A percentile compares a stretch with the other conserved stretches of the same genome.
These are phyloP conservation scores for Thraustotheca clavata DNA, from an alignment of 352 stramenopile species.

Conservation along the genomic window DNA sequence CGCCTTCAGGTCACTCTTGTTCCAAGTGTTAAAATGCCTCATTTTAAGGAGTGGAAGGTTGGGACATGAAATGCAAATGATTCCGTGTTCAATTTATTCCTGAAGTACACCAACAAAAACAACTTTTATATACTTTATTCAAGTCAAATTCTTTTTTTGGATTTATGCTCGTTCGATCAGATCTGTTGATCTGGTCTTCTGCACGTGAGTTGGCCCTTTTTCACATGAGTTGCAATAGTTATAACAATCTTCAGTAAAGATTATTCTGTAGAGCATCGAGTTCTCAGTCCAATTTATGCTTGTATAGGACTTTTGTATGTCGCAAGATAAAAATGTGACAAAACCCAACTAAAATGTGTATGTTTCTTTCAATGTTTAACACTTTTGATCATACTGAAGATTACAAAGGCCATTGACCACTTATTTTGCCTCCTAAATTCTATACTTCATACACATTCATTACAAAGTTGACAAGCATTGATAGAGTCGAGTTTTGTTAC, in stretches of 20 bases:
- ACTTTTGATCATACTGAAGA: too few species aligned
- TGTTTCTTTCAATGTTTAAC: too few species aligned
- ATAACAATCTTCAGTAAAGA: not conserved
- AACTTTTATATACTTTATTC: not conserved
- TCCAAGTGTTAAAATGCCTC: not conserved
- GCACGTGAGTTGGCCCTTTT: too few species aligned
- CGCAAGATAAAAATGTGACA: too few species aligned
- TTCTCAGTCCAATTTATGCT: not conserved
- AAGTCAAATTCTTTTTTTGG: constrained; percentile 5
- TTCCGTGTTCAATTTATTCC: not conserved
- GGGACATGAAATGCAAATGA: not conserved
- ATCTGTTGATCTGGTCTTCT: not conserved
- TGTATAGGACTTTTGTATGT: not conserved
- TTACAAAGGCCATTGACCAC: too few species aligned
- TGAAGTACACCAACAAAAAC: not conserved
- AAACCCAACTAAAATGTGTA: too few species aligned
- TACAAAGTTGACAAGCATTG: too few species aligned
- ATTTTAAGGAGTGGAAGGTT: not conserved
- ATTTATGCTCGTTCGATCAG: not conserved
- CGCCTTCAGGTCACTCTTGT: not conserved
- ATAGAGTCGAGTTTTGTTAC: too few species aligned
- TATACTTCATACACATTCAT: too few species aligned
- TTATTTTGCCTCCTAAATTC: too few species aligned
- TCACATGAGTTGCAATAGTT: constrained; percentile 1
- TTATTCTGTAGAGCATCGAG: not conserved